Percentiles rank a stretch among this genome's conserved stretches.
Evolutionary conservation across 805 yeast genomes (phyloP).

Genomic region (Kazachstania africana): DNA sequence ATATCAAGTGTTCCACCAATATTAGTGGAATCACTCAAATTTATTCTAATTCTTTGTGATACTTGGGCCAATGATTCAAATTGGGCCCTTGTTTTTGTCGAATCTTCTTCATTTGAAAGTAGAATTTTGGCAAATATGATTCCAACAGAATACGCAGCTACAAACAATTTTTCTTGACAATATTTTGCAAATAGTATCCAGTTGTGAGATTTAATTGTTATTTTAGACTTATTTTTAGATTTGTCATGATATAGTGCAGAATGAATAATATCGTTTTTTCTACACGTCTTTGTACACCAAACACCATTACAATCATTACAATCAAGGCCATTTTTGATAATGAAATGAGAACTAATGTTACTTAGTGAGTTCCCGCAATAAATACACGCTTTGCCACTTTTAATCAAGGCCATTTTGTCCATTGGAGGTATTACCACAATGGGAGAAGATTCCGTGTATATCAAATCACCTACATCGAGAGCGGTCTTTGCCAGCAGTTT

Average conservation of each 20-base stretch:
- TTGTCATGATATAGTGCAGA: conserved; percentile 43
- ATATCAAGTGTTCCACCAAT: conserved; percentile 32
- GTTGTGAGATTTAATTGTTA: conserved; percentile 31
- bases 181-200: conserved; percentile 49
- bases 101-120: conserved; percentile 29
- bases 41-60: conserved; percentile 52
- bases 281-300: conserved; percentile 63
- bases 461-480: conserved; percentile 37
- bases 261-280: conserved; percentile 43
- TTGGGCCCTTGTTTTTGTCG: conserved; percentile 32
- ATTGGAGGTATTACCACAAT: conserved; percentile 55
- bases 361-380: conserved; percentile 47
- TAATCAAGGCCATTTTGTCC: conserved; percentile 48
- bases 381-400: conserved; percentile 56
- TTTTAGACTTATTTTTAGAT: conserved; percentile 21
- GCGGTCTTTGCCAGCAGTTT: conserved; percentile 37
- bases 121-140: conserved; percentile 36
- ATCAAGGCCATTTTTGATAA: conserved; percentile 38
- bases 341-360: conserved; percentile 19
- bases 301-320: conserved; percentile 53
- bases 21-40: conserved; percentile 43
- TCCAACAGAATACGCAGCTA: conserved; percentile 55
- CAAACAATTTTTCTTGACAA: conserved; percentile 56
- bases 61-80: conserved; percentile 57
- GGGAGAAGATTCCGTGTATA: conserved; percentile 53